Conservation (phyloP, 1,284 basidiomycete genomes). For the Puccinia triticina region DNA sequence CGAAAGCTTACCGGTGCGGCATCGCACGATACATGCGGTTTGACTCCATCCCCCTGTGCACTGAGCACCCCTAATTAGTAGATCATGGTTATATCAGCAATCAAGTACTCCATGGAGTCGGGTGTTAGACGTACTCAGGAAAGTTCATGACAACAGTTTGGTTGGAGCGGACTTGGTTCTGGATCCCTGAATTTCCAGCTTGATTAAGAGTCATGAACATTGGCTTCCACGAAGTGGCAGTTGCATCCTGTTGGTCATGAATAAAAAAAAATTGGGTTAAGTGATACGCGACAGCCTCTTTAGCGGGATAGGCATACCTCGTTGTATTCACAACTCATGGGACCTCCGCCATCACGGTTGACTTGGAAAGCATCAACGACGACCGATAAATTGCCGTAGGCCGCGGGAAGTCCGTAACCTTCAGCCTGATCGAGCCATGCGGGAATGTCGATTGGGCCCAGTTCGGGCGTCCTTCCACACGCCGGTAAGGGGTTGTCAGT, state of each 20-base stretch:
- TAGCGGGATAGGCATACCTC: not conserved
- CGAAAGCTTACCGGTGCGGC: slow-evolving; percentile 22
- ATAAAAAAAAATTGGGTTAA: too few relatives aligned
- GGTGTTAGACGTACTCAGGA: not conserved
- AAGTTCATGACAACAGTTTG: slow-evolving; percentile 40
- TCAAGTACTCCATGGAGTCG: not conserved
- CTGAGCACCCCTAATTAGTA: not conserved
- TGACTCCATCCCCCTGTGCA: slow-evolving; percentile 34
- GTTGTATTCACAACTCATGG: slow-evolving; percentile 45
- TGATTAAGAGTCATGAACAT: slow-evolving; percentile 45
- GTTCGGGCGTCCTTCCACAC: slow-evolving; percentile 36
- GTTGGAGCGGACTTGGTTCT: slow-evolving; percentile 7
- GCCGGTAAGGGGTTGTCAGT: slow-evolving; percentile 33
- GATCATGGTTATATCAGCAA: not conserved
- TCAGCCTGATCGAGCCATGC: slow-evolving; percentile 46
- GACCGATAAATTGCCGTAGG: slow-evolving; percentile 27
- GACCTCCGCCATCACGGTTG: slow-evolving; percentile 43
- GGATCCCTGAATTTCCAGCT: slow-evolving; percentile 28
- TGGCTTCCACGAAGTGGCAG: slow-evolving; percentile 30
- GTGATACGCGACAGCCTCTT: too few relatives aligned
- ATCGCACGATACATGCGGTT: slow-evolving; percentile 44
- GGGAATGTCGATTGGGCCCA: slow-evolving; percentile 25
- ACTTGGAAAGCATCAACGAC: slow-evolving; percentile 39
- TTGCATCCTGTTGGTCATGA: slow-evolving; percentile 35
- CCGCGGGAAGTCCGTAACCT: slow-evolving; percentile 25